A percentile compares a stretch with the other conserved stretches of the same genome.
These are phyloP conservation scores for Oemleria cerasiformis DNA, from an alignment of 306 rosid genomes.

Conservation along the genomic window DNA sequence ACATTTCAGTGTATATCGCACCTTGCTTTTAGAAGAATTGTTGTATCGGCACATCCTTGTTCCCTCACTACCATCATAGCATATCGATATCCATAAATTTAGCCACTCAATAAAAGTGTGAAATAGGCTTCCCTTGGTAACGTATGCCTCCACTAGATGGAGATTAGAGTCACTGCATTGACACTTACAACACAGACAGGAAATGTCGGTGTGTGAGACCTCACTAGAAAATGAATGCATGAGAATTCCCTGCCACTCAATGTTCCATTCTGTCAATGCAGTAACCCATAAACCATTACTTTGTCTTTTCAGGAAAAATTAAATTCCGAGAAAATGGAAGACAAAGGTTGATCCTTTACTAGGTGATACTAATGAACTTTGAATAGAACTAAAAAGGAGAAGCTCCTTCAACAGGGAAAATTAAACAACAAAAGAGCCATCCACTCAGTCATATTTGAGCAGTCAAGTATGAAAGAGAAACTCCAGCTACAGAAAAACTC, in stretches of 20 bases:
- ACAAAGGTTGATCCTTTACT: constrained; percentile 6
- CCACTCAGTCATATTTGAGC: constrained; percentile 2
- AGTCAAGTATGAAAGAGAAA: neutral
- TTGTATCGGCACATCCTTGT: constrained; percentile 11
- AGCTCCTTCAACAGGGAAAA: neutral
- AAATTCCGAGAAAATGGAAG: neutral
- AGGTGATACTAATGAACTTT: constrained; percentile 3
- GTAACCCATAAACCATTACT: constrained; percentile 3
- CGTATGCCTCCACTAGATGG: constrained; percentile 1
- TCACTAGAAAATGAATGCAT: constrained; percentile 10
- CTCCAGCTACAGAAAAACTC: neutral
- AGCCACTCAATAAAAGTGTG: constrained; percentile 8
- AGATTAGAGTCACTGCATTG: constrained; percentile 2
- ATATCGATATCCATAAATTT: constrained; percentile 1
- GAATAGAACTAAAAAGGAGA: neutral
- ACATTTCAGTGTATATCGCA: neutral
- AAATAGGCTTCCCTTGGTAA: neutral
- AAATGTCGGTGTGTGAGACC: neutral
- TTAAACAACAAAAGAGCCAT: neutral
- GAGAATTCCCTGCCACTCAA: neutral
- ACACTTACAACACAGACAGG: neutral
- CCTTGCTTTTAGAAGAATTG: constrained; percentile 8
- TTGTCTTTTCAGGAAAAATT: neutral
- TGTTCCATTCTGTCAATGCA: neutral
- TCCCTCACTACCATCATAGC: constrained; percentile 14